phyloP scores from a whole-genome alignment of 2,329 filamentous ascomycete species.

The Macrophomina tecta region DNA sequence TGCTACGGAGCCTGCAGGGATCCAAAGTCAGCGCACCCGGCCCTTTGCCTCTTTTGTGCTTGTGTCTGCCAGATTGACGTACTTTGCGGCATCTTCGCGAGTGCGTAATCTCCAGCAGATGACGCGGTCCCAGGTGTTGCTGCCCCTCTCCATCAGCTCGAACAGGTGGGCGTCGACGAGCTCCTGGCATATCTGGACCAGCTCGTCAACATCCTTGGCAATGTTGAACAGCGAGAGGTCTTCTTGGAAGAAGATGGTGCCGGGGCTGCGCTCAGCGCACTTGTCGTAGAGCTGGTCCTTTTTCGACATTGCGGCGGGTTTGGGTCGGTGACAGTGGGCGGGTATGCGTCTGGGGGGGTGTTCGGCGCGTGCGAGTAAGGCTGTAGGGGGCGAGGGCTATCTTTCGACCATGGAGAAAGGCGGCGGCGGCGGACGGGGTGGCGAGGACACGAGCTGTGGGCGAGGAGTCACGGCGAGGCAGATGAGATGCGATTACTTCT shows the following conservation, averaged over 20 bases:
- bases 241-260: slow-evolving; percentile 48
- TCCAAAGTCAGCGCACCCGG: slow-evolving; percentile 1
- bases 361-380: neutral
- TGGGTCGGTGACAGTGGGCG: neutral
- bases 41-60: too few species aligned
- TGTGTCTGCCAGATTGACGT: slow-evolving; percentile 19
- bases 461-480: slow-evolving; percentile 18
- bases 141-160: slow-evolving; percentile 40
- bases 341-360: neutral
- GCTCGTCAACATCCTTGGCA: slow-evolving; percentile 41
- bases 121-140: slow-evolving; percentile 39
- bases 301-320: slow-evolving; percentile 26
- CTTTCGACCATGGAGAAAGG: slow-evolving; percentile 27
- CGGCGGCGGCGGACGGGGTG: neutral
- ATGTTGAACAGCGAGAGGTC: slow-evolving; percentile 44
- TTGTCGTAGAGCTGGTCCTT: slow-evolving; percentile 46
- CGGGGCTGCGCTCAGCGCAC: slow-evolving; percentile 42
- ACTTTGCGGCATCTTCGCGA: slow-evolving; percentile 45
- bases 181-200: slow-evolving; percentile 41
- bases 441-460: neutral
- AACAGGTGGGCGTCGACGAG: slow-evolving; percentile 45
- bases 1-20: slow-evolving; percentile 45
- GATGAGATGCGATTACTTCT: slow-evolving; percentile 16
- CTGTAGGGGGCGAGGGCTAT: neutral
- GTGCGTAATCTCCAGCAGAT: slow-evolving; percentile 46